Base-by-base conservation (phyloP, 495 filamentous ascomycete species). In the Hypoxylon perforatum region DNA sequence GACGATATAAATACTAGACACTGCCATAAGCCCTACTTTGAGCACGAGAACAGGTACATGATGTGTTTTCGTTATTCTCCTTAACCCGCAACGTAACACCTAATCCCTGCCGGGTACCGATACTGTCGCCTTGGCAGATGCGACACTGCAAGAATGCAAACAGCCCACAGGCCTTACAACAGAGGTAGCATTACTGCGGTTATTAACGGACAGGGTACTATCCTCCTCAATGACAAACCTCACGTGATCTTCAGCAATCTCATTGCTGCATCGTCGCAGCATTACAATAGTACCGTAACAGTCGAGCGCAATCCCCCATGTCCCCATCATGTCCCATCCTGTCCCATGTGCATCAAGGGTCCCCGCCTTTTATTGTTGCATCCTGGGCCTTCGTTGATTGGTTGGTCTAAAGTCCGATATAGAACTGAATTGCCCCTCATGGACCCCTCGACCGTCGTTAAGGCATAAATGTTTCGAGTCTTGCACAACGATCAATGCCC, bases 271-370 rank as follows among this genome's bases (percentile, higher is more conserved):
- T n/a, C n/a, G n/a, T n/a, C n/a, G n/a, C n/a, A n/a, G n/a, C n/a
- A n/a, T n/a, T n/a, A n/a, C n/a, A n/a, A n/a, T n/a, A n/a, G n/a
- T n/a, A 33, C 11, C 8, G 30, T 33, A 48, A 53, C 65, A 66
- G 56, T 52, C 22, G 25, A 44, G 39, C 9, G 47, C 15, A 3
- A 10, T 1, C n/a, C n/a, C n/a, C n/a, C n/a, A n/a, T n/a, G n/a
- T n/a, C n/a, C 38, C 38, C 4, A n/a, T 41, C 4, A 10, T 58
- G 28, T 39, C 15, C 28, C 25, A 28, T 38, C 49, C 19, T 30
- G 25, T 21, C 45, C 54, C 59, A 63, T 63, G 59, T 22, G 54
- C 18, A 15, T 60, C 65, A 63, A 41, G 65, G 65, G 39, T 63
- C 65, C 65, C 60, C 60, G 49, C 65, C 58, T 63, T 63, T 55